Evolutionary conservation across 345 rosid genomes (phyloP).

Genomic region (Noccaea caerulescens): DNA sequence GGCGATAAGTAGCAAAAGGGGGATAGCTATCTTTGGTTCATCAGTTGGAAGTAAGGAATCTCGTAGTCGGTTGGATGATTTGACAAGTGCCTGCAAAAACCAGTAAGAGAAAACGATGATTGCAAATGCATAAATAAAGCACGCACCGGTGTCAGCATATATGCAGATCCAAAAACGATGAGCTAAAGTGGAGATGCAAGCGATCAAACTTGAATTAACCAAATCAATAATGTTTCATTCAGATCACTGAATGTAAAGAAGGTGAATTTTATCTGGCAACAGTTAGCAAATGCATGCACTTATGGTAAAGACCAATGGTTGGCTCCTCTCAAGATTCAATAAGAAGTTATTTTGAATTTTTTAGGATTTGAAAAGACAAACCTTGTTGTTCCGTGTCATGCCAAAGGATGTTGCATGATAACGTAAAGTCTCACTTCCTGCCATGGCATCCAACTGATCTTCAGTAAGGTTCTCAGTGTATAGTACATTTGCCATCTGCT

Average conservation of each 20-base stretch:
- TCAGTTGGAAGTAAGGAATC: constrained; percentile 95
- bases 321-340: constrained; percentile 11
- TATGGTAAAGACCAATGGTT: constrained; percentile 20
- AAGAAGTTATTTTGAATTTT: constrained; percentile 14
- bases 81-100: constrained; percentile 78
- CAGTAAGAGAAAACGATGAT: constrained; percentile 27
- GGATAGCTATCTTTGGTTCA: constrained; percentile 90
- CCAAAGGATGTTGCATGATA: constrained; percentile 96
- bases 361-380: constrained; percentile 42
- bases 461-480: constrained; percentile 97
- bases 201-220: constrained; percentile 24
- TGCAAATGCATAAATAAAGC: constrained; percentile 19
- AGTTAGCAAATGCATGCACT: constrained; percentile 10
- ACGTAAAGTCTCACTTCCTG: constrained; percentile 97
- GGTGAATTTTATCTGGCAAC: constrained; percentile 17
- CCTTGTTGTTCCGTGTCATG: constrained; percentile 92
- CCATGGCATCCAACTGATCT: constrained; percentile 99
- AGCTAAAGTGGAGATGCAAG: constrained; percentile 1
- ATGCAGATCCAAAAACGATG: constrained; percentile 16
- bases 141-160: constrained; percentile 10
- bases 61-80: constrained; percentile 88
- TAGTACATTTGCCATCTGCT: constrained; percentile 99
- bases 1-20: constrained; percentile 87
- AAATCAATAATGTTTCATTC: not conserved
- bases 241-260: constrained; percentile 16